Evolutionary conservation across 2,329 filamentous ascomycete species (phyloP).

Genomic region (Aureobasidium musti): DNA sequence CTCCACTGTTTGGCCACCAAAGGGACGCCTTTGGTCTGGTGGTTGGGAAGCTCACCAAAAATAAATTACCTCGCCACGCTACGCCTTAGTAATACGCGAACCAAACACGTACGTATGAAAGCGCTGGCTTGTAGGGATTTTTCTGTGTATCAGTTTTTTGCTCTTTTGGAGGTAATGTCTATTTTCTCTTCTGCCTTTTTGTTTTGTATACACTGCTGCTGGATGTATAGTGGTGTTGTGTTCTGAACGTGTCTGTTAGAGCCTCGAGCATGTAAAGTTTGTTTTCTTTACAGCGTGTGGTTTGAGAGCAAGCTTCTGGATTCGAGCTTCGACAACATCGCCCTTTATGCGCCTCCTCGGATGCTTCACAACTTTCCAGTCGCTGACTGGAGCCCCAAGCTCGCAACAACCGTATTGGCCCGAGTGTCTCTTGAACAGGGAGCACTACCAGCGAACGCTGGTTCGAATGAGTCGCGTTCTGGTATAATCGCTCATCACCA

Average conservation of each 20-base stretch:
- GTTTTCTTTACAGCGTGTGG: not conserved
- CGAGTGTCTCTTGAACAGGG: too few species aligned
- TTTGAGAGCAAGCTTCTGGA: not conserved
- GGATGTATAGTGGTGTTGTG: not conserved
- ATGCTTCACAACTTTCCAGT: too few species aligned
- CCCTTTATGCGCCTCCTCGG: not conserved
- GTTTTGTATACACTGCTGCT: not conserved
- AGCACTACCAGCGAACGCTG: too few species aligned
- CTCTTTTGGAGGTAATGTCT: not conserved
- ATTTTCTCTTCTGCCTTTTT: not conserved
- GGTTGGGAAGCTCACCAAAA: conserved; percentile 10
- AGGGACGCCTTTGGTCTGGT: not conserved
- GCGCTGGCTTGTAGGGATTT: not conserved
- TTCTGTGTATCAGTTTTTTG: not conserved
- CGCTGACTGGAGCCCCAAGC: too few species aligned
- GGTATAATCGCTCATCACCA: too few species aligned
- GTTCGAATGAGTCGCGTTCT: too few species aligned
- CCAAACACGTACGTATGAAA: not conserved
- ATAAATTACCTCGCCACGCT: not conserved
- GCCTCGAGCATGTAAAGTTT: not conserved
- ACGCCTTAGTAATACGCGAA: not conserved
- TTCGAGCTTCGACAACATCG: not conserved
- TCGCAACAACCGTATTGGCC: too few species aligned
- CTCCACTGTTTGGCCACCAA: not conserved
- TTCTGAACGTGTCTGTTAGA: not conserved